These are phyloP conservation scores for Mrakiaceae sp. DNA, from an alignment of 1,284 basidiomycete genomes.

Conservation along the genomic window DNA sequence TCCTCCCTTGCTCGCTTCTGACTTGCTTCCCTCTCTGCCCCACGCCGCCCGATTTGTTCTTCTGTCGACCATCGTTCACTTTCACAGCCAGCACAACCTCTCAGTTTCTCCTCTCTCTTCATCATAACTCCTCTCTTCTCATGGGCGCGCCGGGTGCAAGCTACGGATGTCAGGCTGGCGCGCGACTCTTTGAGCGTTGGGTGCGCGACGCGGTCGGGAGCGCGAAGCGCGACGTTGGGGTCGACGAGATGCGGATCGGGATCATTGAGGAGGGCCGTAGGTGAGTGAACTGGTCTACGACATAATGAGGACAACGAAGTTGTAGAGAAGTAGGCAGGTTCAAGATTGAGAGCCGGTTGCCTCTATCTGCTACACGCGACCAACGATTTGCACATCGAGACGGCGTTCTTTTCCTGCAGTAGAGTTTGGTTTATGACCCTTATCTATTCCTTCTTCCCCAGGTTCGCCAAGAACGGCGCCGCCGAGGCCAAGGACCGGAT, in stretches of 20 bases:
- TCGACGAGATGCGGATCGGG: constrained; percentile 13
- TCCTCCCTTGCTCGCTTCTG: neutral
- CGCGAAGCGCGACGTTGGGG: neutral
- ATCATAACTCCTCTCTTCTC: constrained; percentile 12
- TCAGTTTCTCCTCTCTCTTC: constrained; percentile 12
- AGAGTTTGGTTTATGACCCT: neutral
- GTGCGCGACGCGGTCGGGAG: constrained; percentile 16
- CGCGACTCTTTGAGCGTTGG: constrained; percentile 17
- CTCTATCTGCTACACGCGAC: neutral
- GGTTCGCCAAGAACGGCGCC: constrained; percentile 49
- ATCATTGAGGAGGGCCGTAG: constrained; percentile 14
- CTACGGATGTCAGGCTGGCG: constrained; percentile 15
- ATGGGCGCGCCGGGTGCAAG: constrained; percentile 5
- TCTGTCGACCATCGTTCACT: too few relatives aligned
- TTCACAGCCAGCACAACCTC: constrained; percentile 11
- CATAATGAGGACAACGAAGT: neutral
- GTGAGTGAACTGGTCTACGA: neutral
- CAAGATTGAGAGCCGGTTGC: neutral
- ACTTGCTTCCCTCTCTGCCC: neutral
- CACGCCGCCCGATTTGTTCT: neutral
- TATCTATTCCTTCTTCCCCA: neutral
- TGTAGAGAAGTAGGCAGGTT: neutral
- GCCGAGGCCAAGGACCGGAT: constrained; percentile 81
- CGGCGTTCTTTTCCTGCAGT: neutral
- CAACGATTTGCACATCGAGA: neutral